Percentiles rank a stretch among this genome's conserved stretches.
Conservation (phyloP, 257 asterid genomes). For the Solanum gracilifrons region DNA sequence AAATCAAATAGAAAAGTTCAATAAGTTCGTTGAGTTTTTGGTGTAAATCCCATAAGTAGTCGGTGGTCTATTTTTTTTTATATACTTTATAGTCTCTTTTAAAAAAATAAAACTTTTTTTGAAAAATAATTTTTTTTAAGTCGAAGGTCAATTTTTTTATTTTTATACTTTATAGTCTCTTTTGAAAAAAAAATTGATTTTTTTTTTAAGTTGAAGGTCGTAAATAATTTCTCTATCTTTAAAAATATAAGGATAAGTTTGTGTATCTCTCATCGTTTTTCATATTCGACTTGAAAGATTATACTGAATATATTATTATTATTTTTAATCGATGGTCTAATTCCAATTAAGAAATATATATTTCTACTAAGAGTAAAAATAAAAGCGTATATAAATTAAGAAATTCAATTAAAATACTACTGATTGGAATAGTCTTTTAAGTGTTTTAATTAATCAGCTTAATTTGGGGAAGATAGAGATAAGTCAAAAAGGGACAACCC, state of each 20-base stretch:
- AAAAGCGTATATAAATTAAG: not conserved
- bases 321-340: not conserved
- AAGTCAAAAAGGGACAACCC: constrained; percentile 27
- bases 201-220: too few species aligned
- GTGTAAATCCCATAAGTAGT: not conserved
- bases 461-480: constrained; percentile 15
- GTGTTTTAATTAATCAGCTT: constrained; percentile 6
- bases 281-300: too few species aligned
- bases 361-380: not conserved
- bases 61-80: not conserved
- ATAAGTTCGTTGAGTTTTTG: constrained; percentile 5
- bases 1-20: not conserved
- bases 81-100: not conserved
- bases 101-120: too few species aligned
- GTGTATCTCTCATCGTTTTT: not conserved
- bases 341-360: not conserved
- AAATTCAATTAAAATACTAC: not conserved
- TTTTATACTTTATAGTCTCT: too few species aligned
- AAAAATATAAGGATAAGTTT: too few species aligned
- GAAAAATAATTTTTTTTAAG: not conserved
- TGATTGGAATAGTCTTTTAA: not conserved
- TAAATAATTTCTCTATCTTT: too few species aligned
- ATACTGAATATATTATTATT: too few species aligned
- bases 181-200: too few species aligned
- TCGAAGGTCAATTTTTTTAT: not conserved